Conservation (phyloP, 495 filamentous ascomycete species). For the Durotheca rogersii region DNA sequence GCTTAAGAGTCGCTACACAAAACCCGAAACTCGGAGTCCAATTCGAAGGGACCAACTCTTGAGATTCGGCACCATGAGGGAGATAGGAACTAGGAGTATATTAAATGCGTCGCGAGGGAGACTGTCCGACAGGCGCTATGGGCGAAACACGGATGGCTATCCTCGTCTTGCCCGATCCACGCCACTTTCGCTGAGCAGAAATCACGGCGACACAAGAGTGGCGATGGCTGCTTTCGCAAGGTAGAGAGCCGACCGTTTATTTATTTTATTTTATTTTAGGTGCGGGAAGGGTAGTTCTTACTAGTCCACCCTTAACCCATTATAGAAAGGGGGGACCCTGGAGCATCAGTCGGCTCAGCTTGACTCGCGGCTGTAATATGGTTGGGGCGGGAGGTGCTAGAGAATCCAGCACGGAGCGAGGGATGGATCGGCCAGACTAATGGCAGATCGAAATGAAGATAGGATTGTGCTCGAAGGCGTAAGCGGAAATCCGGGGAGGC, state of each 20-base stretch:
- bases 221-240: no score
- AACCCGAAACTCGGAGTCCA: not conserved
- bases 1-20: not conserved
- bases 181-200: no score
- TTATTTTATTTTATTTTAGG: no score
- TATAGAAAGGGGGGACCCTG: not conserved
- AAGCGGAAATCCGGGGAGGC: slow-evolving; percentile 3
- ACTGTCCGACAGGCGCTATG: not conserved
- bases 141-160: no score
- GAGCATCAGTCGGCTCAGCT: not conserved
- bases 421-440: slow-evolving; percentile 1
- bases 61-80: no score
- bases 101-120: not conserved
- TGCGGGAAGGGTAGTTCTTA: not conserved
- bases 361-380: not conserved
- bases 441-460: slow-evolving; percentile 6
- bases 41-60: not conserved
- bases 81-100: not conserved
- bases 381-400: not conserved
- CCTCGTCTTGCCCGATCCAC: no score
- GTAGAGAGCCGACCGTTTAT: no score
- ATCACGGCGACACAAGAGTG: no score
- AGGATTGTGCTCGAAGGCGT: slow-evolving; percentile 20
- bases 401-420: not conserved
- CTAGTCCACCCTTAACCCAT: not conserved